phyloP scores from a whole-genome alignment of 805 yeast genomes.

The Pichia ethanolica region DNA sequence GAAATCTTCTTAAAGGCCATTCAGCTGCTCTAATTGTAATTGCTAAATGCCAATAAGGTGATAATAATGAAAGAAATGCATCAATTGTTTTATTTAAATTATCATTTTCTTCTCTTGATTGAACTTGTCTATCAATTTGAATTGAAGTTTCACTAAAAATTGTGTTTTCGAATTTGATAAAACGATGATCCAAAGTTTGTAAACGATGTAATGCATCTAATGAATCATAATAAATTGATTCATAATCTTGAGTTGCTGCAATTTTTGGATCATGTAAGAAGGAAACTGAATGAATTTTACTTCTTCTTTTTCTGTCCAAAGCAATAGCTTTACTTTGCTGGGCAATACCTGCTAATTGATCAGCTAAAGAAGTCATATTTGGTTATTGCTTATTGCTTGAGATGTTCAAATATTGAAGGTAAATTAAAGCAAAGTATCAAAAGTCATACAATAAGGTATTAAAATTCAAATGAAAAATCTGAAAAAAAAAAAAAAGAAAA shows the following conservation, averaged over 20 bases:
- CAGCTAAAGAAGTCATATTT: slow-evolving; percentile 49
- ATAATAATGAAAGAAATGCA: slow-evolving; percentile 62
- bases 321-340: slow-evolving; percentile 62
- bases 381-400: too few species aligned
- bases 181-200: slow-evolving; percentile 64
- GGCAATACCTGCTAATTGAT: slow-evolving; percentile 70
- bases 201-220: slow-evolving; percentile 71
- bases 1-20: slow-evolving; percentile 91
- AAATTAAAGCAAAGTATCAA: too few species aligned
- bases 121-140: slow-evolving; percentile 73
- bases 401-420: too few species aligned
- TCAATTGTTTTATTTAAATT: slow-evolving; percentile 68
- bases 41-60: slow-evolving; percentile 68
- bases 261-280: slow-evolving; percentile 76
- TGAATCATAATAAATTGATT: slow-evolving; percentile 64
- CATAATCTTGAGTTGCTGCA: slow-evolving; percentile 94
- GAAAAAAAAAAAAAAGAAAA: not conserved
- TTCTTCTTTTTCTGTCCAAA: slow-evolving; percentile 78
- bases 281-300: slow-evolving; percentile 82
- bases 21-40: slow-evolving; percentile 81
- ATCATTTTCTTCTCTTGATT: slow-evolving; percentile 67
- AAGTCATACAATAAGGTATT: too few species aligned
- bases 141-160: slow-evolving; percentile 80
- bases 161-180: slow-evolving; percentile 58
- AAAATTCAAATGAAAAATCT: not conserved